phyloP scores from a whole-genome alignment of 495 filamentous ascomycete genomes.

The Xylaria scruposa region DNA sequence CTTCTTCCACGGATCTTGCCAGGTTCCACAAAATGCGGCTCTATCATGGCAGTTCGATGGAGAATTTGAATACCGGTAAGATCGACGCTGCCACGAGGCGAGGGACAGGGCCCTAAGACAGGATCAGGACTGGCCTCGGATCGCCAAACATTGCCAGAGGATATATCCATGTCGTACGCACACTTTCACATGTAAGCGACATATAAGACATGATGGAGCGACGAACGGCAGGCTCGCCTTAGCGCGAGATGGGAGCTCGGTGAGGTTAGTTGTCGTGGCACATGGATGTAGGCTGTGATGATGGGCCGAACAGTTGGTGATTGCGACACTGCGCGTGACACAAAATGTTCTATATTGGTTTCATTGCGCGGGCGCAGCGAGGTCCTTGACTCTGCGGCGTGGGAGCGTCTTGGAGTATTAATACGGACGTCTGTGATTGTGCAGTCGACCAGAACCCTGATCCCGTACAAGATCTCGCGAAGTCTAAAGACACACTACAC shows the following conservation, averaged over 20 bases:
- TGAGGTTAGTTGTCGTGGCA: background rate
- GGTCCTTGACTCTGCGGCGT: background rate
- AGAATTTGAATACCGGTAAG: background rate
- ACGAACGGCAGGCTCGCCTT: background rate
- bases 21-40: slow-evolving; percentile 11
- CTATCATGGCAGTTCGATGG: background rate
- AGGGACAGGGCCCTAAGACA: background rate
- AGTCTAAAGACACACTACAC: background rate
- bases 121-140: background rate
- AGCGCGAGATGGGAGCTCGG: background rate
- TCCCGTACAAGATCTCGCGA: background rate
- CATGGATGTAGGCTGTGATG: background rate
- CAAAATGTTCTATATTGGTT: slow-evolving; percentile 14
- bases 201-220: background rate
- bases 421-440: background rate
- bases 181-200: background rate
- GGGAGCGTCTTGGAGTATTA: background rate
- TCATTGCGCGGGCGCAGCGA: background rate
- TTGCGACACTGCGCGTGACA: slow-evolving; percentile 10
- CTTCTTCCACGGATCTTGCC: background rate
- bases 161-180: background rate
- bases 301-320: slow-evolving; percentile 1
- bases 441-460: background rate
- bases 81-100: background rate
- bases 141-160: background rate